Evolutionary conservation across 2,329 filamentous ascomycete genomes (phyloP), one percentile per base, ranked within the genome.

Genomic region (Orbilia oligospora): DNA sequence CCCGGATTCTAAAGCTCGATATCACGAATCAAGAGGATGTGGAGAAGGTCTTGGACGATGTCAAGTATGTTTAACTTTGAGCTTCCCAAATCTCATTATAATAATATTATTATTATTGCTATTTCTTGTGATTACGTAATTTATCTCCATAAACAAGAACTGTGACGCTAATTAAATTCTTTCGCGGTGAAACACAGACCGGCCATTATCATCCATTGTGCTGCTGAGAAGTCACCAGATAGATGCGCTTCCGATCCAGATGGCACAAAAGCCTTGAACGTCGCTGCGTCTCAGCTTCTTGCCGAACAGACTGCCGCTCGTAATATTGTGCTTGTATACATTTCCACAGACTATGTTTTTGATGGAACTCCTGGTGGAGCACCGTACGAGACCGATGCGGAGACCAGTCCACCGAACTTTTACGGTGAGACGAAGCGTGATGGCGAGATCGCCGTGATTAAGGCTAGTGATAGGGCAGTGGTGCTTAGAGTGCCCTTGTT

Each of bases 181-280:
- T n/a, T 1, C n/a, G 14, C 2, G 14, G 5, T 3, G 16, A 22
- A 12, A 56, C 41, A 22, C 83, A 93, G 92, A 82, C 93, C 93
- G 5, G 86, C 91, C 78, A 93, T 92, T 66, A 90, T 97, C 53
- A 88, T 97, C 41, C 93, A 97, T 84, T 95, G 92, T 83, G 94
- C 94, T 48, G 94, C 94, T 55, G 94, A 97, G 84, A 90, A 93
- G 79, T 97, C 91, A 82, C 94, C 94, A 1, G 94, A 97, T 84
- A 91, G 92, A 83, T 95, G 94, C 83, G 91, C 94, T 82, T 88
- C 89, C 80, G 90, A 97, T 83, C 94, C 93, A 1, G 89, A 91
- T 76, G 92, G 90, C 68, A 93, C 93, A 2, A 80, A 81, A 63
- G 51, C 58, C 68, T 41, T 82, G 12, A 82, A 82, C 27, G 89